Percentiles rank a stretch among this genome's conserved stretches.
Conservation (phyloP, 495 filamentous ascomycete species). For the Umbilicaria muhlenbergii region DNA sequence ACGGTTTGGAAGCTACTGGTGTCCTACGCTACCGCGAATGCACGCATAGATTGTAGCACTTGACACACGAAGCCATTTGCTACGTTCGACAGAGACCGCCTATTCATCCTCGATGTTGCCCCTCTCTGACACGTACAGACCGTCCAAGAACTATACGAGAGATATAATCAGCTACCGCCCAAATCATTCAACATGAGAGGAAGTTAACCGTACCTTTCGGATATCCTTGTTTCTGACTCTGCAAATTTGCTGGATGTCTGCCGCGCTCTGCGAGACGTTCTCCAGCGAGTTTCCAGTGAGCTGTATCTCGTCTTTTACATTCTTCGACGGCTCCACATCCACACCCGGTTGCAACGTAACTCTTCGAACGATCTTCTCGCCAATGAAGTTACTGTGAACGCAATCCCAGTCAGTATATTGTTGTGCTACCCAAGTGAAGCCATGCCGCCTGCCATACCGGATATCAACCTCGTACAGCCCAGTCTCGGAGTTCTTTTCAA, state of each 20-base stretch:
- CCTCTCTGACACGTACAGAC: conserved; percentile 97
- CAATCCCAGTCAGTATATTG: conserved; percentile 2
- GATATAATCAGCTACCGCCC: conserved; percentile 17
- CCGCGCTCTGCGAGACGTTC: conserved; percentile 90
- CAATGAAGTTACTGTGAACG: conserved; percentile 80
- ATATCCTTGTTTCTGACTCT: conserved; percentile 99
- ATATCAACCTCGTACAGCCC: conserved; percentile 87
- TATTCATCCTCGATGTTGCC: conserved; percentile 74
- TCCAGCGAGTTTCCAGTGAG: conserved; percentile 89
- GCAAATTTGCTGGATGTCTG: conserved; percentile 99
- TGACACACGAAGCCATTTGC: background rate
- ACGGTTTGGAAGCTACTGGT: too few relatives aligned
- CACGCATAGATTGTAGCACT: too few relatives aligned
- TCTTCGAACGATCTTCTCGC: conserved; percentile 96
- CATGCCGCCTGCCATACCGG: conserved; percentile 44
- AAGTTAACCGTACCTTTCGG: conserved; percentile 59
- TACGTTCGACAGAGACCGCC: conserved; percentile 11
- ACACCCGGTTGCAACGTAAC: conserved; percentile 82
- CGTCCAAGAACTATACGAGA: conserved; percentile 78
- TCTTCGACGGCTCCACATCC: conserved; percentile 72
- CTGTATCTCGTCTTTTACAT: conserved; percentile 92
- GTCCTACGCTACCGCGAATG: too few relatives aligned
- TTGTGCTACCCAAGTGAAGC: background rate
- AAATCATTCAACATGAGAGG: background rate
- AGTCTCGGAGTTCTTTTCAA: conserved; percentile 90